Base-by-base conservation (phyloP, 805 yeast genomes). In the Komagataella populi region DNA sequence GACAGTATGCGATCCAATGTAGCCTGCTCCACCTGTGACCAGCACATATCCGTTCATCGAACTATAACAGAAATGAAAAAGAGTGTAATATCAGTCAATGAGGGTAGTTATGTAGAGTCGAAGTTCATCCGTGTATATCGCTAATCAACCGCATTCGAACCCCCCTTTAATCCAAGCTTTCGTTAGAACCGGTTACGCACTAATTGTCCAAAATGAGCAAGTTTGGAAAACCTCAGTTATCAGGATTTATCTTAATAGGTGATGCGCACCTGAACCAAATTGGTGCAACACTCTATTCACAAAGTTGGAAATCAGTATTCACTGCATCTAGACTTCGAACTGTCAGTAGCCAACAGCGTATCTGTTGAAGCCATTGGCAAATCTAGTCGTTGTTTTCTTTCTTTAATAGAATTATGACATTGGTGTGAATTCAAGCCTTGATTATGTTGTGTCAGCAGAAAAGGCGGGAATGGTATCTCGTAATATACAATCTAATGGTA, bases 11-110 rank as follows among this genome's bases (percentile, higher is more conserved):
- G 91, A 83, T 23, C 93, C 95, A 60, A 87, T 84, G 66, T 86
- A 86, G 18, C 95, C 93, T 23, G 91, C 87, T 48, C 95, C 95
- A 47, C 95, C 95, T 20, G 93, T 84, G 24, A 86, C 90, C 51
- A 84, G 70, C 47, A 83, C 78, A 30, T 30, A 30, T 30, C 39
- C 39, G n/a, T 30, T 30, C 39, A 30, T 30, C 39, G 39, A 30
- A 30, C 14, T 30, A 30, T 30, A 30, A 30, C 10, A 14, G 14
- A 30, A 14, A 30, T 10, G 10, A 30, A 8, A 30, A 10, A 30
- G 14, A 10, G 39, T 10, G 10, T 30, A 30, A 30, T 30, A 10
- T 30, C 39, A 30, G 12, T 30, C 10, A 30, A 14, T 30, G 14
- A 30, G n/a, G 12, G 8, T 10, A 24, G 8, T 10, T 30, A 30